phyloP scores from a whole-genome alignment of 2,329 filamentous ascomycete species.

The Neonectria faginata region DNA sequence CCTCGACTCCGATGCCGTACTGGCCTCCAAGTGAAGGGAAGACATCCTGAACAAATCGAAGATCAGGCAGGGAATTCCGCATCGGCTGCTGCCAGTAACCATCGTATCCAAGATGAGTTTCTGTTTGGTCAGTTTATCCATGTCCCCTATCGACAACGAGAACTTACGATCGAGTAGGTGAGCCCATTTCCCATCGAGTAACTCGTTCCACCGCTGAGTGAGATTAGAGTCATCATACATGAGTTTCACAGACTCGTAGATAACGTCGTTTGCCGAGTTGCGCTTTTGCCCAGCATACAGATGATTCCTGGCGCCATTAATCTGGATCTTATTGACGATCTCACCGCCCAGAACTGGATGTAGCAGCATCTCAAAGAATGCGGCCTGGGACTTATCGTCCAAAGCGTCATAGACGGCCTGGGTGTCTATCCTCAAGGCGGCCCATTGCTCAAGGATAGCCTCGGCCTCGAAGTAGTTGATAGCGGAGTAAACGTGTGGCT shows the following conservation, averaged over 20 bases:
- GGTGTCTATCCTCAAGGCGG: constrained; percentile 58
- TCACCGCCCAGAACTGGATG: constrained; percentile 69
- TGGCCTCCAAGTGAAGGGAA: constrained; percentile 64
- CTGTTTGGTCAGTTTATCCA: constrained; percentile 32
- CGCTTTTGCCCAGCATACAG: constrained; percentile 67
- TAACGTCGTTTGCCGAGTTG: constrained; percentile 62
- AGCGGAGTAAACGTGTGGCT: constrained; percentile 66
- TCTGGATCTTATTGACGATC: constrained; percentile 63
- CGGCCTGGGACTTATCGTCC: constrained; percentile 57
- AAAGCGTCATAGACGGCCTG: constrained; percentile 59
- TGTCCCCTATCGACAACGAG: not conserved
- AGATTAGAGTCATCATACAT: not conserved
- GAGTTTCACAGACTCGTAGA: not conserved
- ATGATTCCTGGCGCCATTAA: constrained; percentile 61
- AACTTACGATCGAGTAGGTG: not conserved
- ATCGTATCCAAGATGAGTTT: constrained; percentile 67
- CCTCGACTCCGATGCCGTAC: constrained; percentile 50
- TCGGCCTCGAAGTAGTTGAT: constrained; percentile 72
- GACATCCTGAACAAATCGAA: constrained; percentile 57
- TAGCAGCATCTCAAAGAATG: constrained; percentile 71
- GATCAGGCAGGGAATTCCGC: constrained; percentile 72
- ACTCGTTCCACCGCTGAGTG: not conserved
- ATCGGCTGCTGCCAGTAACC: constrained; percentile 77
- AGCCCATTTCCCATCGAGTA: not conserved
- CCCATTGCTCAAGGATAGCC: constrained; percentile 64